A percentile compares a stretch with the other conserved stretches of the same genome.
Evolutionary conservation across 768 basidiomycete species (phyloP).

Genomic region (Auricularia sp.): DNA sequence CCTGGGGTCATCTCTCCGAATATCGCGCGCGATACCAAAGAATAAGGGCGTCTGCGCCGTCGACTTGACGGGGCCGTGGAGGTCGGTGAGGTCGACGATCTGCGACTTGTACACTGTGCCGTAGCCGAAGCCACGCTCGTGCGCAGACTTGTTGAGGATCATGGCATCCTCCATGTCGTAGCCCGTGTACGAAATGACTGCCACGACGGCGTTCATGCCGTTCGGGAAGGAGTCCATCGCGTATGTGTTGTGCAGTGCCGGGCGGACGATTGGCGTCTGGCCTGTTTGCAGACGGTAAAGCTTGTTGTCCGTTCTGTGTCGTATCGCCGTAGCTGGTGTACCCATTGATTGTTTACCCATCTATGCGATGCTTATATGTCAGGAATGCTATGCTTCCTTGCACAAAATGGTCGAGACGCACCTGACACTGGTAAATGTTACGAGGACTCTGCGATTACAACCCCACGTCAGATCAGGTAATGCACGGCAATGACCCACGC

Average conservation of each 20-base stretch:
- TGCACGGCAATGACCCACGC: constrained; percentile 17
- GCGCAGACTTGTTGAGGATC: constrained; percentile 98
- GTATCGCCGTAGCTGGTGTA: constrained; percentile 85
- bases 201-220: constrained; percentile 95
- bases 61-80: constrained; percentile 51
- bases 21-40: constrained; percentile 69
- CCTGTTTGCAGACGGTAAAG: constrained; percentile 92
- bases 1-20: constrained; percentile 38
- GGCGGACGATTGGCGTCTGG: constrained; percentile 91
- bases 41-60: constrained; percentile 58
- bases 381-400: too few species aligned
- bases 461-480: not conserved
- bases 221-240: constrained; percentile 99
- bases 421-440: constrained; percentile 92
- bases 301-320: constrained; percentile 95
- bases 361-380: constrained; percentile 29
- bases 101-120: constrained; percentile 95
- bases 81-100: constrained; percentile 79
- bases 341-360: constrained; percentile 99
- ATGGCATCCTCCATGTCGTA: constrained; percentile 99
- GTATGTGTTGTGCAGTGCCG: constrained; percentile 82
- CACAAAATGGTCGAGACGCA: constrained; percentile 18
- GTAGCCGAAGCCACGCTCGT: constrained; percentile 95
- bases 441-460: constrained; percentile 54
- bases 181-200: constrained; percentile 99